Evolutionary conservation across 768 basidiomycete species (phyloP).

Genomic region (Leccinum ochraceum): DNA sequence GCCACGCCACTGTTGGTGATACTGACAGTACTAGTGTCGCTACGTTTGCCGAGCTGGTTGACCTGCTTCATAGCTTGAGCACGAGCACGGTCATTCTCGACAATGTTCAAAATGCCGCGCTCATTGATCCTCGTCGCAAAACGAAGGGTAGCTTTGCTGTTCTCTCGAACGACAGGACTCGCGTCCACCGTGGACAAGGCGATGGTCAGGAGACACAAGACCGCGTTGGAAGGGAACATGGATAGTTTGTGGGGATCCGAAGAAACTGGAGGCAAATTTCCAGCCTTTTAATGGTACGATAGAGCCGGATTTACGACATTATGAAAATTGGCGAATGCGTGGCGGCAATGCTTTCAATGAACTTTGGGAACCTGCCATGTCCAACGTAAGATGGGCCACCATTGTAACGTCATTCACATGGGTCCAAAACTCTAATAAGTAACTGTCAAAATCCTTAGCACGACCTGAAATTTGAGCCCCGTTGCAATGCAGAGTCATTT

Average conservation of each 20-base stretch:
- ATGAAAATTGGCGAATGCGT: too few species aligned
- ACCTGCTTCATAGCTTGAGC: conserved; percentile 12
- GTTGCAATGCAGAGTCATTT: too few species aligned
- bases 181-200: conserved; percentile 14
- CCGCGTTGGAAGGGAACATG: conserved; percentile 16
- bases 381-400: too few species aligned
- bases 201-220: conserved; percentile 17
- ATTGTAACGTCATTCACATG: too few species aligned
- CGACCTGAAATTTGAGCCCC: too few species aligned
- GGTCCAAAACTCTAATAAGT: too few species aligned
- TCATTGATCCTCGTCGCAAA: conserved; percentile 16
- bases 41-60: conserved; percentile 8
- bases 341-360: too few species aligned
- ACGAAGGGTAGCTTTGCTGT: conserved; percentile 12
- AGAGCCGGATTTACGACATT: not conserved
- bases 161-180: conserved; percentile 10
- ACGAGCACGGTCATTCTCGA: conserved; percentile 23
- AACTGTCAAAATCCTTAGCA: too few species aligned
- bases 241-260: not conserved
- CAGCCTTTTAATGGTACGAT: not conserved
- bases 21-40: not conserved
- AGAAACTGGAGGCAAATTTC: not conserved
- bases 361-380: too few species aligned
- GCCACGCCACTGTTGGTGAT: conserved; percentile 22
- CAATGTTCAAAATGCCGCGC: conserved; percentile 11